Evolutionary conservation across 768 basidiomycete genomes (phyloP).

Genomic region (Mycena polygramma): DNA sequence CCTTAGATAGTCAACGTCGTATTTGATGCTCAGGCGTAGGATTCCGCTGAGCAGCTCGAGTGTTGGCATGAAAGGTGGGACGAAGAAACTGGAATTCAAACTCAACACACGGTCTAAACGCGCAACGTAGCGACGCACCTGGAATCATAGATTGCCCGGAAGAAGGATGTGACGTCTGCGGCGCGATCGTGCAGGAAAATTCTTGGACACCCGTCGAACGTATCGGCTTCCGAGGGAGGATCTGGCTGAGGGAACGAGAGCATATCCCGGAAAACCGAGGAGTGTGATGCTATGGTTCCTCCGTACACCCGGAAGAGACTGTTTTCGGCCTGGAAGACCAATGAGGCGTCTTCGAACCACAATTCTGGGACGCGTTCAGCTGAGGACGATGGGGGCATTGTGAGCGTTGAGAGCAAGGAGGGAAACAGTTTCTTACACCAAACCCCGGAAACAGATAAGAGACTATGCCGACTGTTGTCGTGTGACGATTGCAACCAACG

Average conservation of each 20-base stretch:
- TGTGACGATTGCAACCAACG: too few relatives aligned
- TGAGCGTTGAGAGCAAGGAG: not conserved
- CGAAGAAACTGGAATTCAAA: conserved; percentile 18
- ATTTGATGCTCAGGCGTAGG: conserved; percentile 32
- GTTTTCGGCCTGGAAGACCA: conserved; percentile 32
- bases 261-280: conserved; percentile 34
- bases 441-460: conserved; percentile 4
- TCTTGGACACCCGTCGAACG: conserved; percentile 25
- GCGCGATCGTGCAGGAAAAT: conserved; percentile 32
- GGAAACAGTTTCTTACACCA: not conserved
- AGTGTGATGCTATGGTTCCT: conserved; percentile 20
- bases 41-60: conserved; percentile 24
- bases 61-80: conserved; percentile 20
- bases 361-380: conserved; percentile 14
- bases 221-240: conserved; percentile 2
- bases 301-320: conserved; percentile 29
- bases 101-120: not conserved
- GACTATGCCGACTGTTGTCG: conserved; percentile 2
- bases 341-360: conserved; percentile 33
- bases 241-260: conserved; percentile 28
- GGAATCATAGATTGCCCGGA: conserved; percentile 31
- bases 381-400: not conserved
- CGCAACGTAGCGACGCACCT: conserved; percentile 13
- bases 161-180: conserved; percentile 22
- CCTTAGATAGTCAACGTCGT: conserved; percentile 32